Percentiles rank a stretch among this genome's conserved stretches.
These are phyloP conservation scores for Cyphellophora europaea DNA, from an alignment of 2,329 filamentous ascomycete genomes.

Conservation along the genomic window DNA sequence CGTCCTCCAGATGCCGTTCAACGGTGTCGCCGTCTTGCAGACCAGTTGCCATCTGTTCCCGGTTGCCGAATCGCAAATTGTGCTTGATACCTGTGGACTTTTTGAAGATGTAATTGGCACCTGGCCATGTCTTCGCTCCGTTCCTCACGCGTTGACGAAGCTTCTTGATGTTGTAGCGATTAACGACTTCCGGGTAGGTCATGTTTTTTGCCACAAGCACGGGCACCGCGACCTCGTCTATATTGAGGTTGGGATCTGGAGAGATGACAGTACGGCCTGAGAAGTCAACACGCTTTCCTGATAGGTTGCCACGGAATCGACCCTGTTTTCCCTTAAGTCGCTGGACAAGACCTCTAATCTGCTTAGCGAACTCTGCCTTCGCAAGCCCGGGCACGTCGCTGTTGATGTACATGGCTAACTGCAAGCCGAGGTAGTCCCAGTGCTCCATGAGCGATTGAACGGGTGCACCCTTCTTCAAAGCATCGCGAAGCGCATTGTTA, in stretches of 20 bases:
- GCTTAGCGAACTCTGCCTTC: conserved; percentile 76
- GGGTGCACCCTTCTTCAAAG: conserved; percentile 71
- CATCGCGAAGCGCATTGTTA: conserved; percentile 75
- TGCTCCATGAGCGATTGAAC: conserved; percentile 92
- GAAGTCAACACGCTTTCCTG: conserved; percentile 97
- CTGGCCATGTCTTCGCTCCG: conserved; percentile 72
- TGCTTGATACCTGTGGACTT: conserved; percentile 58
- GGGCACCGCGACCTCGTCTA: conserved; percentile 90
- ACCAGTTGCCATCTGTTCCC: conserved; percentile 60
- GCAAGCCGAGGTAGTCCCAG: conserved; percentile 93
- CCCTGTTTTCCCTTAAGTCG: conserved; percentile 95
- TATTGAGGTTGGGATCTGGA: conserved; percentile 85
- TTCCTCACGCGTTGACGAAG: conserved; percentile 64
- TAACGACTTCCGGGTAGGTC: conserved; percentile 86
- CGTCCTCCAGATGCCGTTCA: conserved; percentile 88
- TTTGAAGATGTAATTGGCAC: conserved; percentile 74
- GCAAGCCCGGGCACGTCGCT: conserved; percentile 90
- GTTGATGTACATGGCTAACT: conserved; percentile 97
- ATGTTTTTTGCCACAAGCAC: conserved; percentile 88
- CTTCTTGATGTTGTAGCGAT: conserved; percentile 76
- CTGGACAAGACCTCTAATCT: conserved; percentile 88
- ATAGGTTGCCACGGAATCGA: conserved; percentile 91
- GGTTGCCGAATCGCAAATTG: conserved; percentile 65
- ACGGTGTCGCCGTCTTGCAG: conserved; percentile 79
- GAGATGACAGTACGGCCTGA: conserved; percentile 96